Conservation (phyloP, 495 filamentous ascomycete species). For the Oleoguttula mirabilis region DNA sequence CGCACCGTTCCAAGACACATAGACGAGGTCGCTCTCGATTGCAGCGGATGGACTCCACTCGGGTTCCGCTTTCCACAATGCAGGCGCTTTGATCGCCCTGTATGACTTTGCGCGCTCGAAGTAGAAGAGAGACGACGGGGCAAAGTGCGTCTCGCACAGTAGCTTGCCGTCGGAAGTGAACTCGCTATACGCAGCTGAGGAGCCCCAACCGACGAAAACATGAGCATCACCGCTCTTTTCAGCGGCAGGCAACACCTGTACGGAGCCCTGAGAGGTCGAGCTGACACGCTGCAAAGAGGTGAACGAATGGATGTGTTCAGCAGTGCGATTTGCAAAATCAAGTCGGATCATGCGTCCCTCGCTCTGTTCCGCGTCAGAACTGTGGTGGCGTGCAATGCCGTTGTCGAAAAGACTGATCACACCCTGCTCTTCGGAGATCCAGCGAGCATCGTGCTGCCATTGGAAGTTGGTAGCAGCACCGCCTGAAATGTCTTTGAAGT, state of each 20-base stretch:
- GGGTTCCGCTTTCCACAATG: constrained; percentile 12
- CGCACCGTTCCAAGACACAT: constrained; percentile 18
- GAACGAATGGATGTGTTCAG: neutral
- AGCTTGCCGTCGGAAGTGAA: constrained; percentile 35
- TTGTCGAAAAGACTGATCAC: constrained; percentile 23
- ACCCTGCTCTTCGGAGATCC: constrained; percentile 35
- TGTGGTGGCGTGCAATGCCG: neutral
- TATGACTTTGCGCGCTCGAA: constrained; percentile 11
- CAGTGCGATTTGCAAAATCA: constrained; percentile 4
- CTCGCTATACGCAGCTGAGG: constrained; percentile 43
- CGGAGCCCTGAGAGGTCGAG: constrained; percentile 44
- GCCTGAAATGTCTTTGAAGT: constrained; percentile 4
- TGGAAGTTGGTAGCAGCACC: constrained; percentile 36
- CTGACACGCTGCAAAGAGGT: neutral
- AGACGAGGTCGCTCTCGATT: constrained; percentile 4
- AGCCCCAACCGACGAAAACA: constrained; percentile 49
- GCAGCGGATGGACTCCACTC: constrained; percentile 8
- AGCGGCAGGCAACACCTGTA: constrained; percentile 42
- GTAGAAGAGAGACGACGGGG: neutral
- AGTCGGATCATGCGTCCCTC: constrained; percentile 11
- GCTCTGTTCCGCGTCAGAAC: neutral
- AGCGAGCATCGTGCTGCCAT: constrained; percentile 53
- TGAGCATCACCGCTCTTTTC: constrained; percentile 26
- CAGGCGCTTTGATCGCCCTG: constrained; percentile 12
- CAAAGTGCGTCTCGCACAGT: constrained; percentile 20